phyloP scores from a whole-genome alignment of 2,329 filamentous ascomycete species.

The Penicillium sp. region DNA sequence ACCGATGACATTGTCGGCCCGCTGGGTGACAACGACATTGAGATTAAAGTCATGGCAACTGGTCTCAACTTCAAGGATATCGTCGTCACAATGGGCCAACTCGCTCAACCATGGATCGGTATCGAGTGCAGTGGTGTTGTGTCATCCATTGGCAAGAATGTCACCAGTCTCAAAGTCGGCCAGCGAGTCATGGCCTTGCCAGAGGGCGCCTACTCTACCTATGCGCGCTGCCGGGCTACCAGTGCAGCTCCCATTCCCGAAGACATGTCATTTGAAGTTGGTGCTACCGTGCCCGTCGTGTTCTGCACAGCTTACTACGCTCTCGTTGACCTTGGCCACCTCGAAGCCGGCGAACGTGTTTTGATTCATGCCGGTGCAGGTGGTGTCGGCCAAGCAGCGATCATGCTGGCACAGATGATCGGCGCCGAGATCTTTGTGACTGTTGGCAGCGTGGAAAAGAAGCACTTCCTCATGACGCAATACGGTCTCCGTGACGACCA shows the following conservation, averaged over 20 bases:
- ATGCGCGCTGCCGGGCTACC: conserved; percentile 26
- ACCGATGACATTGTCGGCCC: conserved; percentile 17
- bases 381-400: conserved; percentile 29
- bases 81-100: conserved; percentile 37
- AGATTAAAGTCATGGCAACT: conserved; percentile 37
- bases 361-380: conserved; percentile 30
- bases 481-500: conserved; percentile 24
- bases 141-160: conserved; percentile 29
- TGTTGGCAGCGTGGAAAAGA: conserved; percentile 26
- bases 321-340: conserved; percentile 19
- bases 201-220: conserved; percentile 31
- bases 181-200: conserved; percentile 36
- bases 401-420: conserved; percentile 24
- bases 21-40: conserved; percentile 27
- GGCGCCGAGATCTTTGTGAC: conserved; percentile 28
- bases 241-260: conserved; percentile 20
- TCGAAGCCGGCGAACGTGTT: conserved; percentile 21
- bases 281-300: conserved; percentile 20
- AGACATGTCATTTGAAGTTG: conserved; percentile 21
- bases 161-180: conserved; percentile 29
- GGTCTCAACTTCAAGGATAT: conserved; percentile 40
- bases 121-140: conserved; percentile 37
- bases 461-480: conserved; percentile 19
- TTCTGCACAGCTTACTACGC: conserved; percentile 25
- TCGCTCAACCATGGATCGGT: conserved; percentile 30